Evolutionary conservation across 176 grass and related monocot genomes (phyloP), one percentile per base, ranked within the genome.

Genomic region (Carex pumila): DNA sequence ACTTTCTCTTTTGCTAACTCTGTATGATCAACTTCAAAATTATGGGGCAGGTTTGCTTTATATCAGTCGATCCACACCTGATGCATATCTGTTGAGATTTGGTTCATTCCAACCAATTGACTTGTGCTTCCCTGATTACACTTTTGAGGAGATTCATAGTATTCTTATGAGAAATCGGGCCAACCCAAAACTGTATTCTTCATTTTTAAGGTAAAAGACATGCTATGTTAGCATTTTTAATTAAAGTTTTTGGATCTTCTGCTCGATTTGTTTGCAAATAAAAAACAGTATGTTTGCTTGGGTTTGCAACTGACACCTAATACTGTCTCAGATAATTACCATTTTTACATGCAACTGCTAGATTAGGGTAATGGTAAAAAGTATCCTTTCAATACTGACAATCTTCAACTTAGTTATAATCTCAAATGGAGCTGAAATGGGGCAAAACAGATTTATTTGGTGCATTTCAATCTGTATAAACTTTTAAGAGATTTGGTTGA

Each of bases 51-150:
- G 92, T 61, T 65, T 99, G 11, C 88, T 99, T 63, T 99, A 99
- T 62, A 90, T 99, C 12, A 98, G 96, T 85, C 88, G 81, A 11
- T 84, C 89, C 5, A 90, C 88, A 4, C 93, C 93, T 18, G 93
- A 95, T 73, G 91, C 86, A 5, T 99, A 93, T 64, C 91, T 94
- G 53, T 85, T 84, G 56, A 86, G 94, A 88, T 91, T 87, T 36
- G 96, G 96, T 53, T 90, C 93, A 11, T 32, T 93, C 1, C 89
- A 95, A 69, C 93, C 96, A 54, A 85, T 89, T 58, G 65, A 82
- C 58, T 86, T 99, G 21, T 91, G 90, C 70, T 95, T 99, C 78
- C 83, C 93, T 4, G 93, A 93, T 90, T 99, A 99, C 49, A 89
- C 89, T 29, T 88, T 89, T n/a, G 91, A 93, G 36, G 89, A 99